phyloP scores from a whole-genome alignment of 73 alveolate species.

The Paramecium biaurelia region DNA sequence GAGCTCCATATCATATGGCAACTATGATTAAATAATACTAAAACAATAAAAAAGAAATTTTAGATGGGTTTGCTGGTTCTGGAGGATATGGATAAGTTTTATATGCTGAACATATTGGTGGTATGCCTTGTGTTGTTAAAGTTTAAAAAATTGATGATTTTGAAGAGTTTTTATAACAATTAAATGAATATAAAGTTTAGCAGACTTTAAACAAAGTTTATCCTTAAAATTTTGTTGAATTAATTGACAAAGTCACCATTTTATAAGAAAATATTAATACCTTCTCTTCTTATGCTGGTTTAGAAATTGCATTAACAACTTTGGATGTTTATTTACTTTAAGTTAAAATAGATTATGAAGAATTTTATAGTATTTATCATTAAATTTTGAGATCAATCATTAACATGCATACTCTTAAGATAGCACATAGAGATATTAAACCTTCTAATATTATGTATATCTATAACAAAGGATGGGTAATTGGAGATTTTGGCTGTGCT shows the following conservation, averaged over 20 bases:
- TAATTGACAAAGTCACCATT: neutral
- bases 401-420: conserved; percentile 70
- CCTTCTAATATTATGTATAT: conserved; percentile 79
- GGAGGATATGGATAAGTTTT: neutral
- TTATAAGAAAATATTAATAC: neutral
- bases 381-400: neutral
- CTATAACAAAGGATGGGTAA: neutral
- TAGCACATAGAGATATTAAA: conserved; percentile 83
- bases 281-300: neutral
- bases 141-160: neutral
- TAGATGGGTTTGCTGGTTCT: neutral
- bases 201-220: neutral
- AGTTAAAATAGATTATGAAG: neutral
- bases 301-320: neutral
- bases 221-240: neutral
- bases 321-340: neutral
- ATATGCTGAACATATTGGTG: neutral
- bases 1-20: neutral
- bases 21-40: neutral
- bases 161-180: neutral
- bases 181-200: neutral
- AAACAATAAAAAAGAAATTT: neutral
- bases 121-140: neutral
- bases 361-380: neutral
- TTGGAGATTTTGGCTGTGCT: neutral